A percentile compares a stretch with the other conserved stretches of the same genome.
These are phyloP conservation scores for Eucalyptus erythrocorys DNA, from an alignment of 345 rosid species.

Conservation along the genomic window DNA sequence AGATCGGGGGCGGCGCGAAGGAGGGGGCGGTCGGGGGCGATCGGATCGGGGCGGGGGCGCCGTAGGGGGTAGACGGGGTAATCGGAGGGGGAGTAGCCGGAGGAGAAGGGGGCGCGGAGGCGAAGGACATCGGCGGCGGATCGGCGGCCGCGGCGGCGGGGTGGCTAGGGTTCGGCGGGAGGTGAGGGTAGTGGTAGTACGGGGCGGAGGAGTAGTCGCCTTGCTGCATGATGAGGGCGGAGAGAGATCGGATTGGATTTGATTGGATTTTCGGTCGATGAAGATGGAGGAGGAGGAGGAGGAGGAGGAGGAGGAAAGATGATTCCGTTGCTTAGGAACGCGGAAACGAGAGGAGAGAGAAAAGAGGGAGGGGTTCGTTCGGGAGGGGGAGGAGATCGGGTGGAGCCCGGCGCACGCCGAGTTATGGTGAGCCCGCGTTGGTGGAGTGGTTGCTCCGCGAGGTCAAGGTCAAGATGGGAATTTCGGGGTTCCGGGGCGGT, in stretches of 20 bases:
- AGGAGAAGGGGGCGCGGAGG: conserved; percentile 69
- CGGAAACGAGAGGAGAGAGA: neutral
- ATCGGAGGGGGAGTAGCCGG: conserved; percentile 42
- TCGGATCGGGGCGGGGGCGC: conserved; percentile 38
- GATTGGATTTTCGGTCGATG: neutral
- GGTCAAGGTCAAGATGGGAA: neutral
- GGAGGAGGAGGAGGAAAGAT: neutral
- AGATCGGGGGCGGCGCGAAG: conserved; percentile 23
- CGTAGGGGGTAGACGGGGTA: conserved; percentile 38
- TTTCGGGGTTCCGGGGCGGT: neutral
- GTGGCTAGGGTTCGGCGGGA: conserved; percentile 13
- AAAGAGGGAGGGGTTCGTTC: neutral
- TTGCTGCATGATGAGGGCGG: conserved; percentile 34
- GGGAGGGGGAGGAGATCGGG: neutral
- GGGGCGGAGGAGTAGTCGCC: conserved; percentile 67
- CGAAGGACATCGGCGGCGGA: conserved; percentile 12
- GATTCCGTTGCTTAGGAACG: neutral
- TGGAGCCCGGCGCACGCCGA: neutral
- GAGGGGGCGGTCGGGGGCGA: conserved; percentile 73
- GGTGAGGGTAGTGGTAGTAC: conserved; percentile 36
- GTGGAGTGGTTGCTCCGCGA: neutral
- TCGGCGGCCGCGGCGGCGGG: conserved; percentile 8
- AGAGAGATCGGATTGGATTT: neutral
- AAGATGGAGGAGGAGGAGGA: neutral
- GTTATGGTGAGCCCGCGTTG: neutral